Base-by-base conservation (phyloP, 1,139 yeast species). In the Lodderomyces metapsilosis region DNA sequence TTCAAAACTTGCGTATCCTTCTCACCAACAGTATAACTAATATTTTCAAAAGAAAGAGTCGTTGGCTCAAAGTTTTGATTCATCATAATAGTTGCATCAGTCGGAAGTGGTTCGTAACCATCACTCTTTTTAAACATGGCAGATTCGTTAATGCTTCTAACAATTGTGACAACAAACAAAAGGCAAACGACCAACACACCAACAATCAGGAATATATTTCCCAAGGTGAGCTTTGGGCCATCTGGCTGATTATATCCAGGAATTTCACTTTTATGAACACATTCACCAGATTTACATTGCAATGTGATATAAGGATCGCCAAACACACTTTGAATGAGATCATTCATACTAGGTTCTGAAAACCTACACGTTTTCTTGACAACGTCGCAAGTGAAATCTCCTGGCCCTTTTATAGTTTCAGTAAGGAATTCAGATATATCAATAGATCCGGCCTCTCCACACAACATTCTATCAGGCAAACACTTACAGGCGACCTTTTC, bases 261-360 rank as follows among this genome's bases (percentile, higher is more conserved):
- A 18, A 92, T 80, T 59, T 92, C 95, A 56, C 95, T 84, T 55
- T 83, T 82, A 59, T 92, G 98, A 30, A 92, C 56, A 71, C 98
- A 92, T 61, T 92, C 98, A 40, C 96, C 92, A 1, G 96, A 80
- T 11, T 68, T 65, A 64, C 98, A 92, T 39, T 77, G 72, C 43
- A 92, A 68, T 1, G 92, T 84, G 54, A 92, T 92, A 53, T 80
- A 78, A 1, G 91, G 88, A 58, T 92, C 98, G 12, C 98, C 98
- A 65, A 92, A 92, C 3, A 92, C 95, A 12, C 88, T 81, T 46
- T 81, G 74, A 45, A 92, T 92, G 55, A 92, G 75, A 49, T 87
- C 95, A 62, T 92, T 88, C 98, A 92, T 92, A 45, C 95, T 84
- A 31, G 98, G 98, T 59, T 92, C 98, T 3, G 92, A 83, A 58